These are phyloP conservation scores for Zasmidium citrigriseum DNA, from an alignment of 2,329 filamentous ascomycete species.

Conservation along the genomic window DNA sequence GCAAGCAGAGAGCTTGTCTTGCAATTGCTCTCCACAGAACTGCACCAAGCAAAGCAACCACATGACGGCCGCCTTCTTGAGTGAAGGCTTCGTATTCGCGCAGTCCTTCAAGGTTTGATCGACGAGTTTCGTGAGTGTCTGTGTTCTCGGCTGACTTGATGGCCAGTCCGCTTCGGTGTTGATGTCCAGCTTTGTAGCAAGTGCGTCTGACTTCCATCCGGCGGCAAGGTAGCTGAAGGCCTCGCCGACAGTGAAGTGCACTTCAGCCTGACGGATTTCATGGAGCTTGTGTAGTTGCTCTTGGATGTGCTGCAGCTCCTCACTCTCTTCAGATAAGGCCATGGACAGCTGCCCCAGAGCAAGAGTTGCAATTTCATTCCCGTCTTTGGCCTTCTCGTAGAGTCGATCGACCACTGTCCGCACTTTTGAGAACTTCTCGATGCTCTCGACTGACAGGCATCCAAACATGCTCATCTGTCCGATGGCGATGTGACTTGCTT, in stretches of 20 bases:
- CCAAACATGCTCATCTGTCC: slow-evolving; percentile 64
- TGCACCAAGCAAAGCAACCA: slow-evolving; percentile 93
- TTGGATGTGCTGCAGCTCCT: slow-evolving; percentile 58
- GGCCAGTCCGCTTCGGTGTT: slow-evolving; percentile 46
- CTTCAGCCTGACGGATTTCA: slow-evolving; percentile 80
- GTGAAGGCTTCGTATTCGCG: slow-evolving; percentile 80
- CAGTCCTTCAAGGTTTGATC: slow-evolving; percentile 76
- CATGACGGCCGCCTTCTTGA: slow-evolving; percentile 90
- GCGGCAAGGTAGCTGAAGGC: slow-evolving; percentile 76
- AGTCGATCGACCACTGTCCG: slow-evolving; percentile 61
- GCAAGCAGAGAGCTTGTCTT: slow-evolving; percentile 71
- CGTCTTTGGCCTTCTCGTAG: slow-evolving; percentile 69
- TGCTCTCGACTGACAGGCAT: slow-evolving; percentile 49
- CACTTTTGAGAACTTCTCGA: slow-evolving; percentile 25
- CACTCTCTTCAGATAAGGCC: slow-evolving; percentile 53
- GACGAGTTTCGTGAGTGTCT: slow-evolving; percentile 58
- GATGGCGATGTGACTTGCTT: slow-evolving; percentile 59
- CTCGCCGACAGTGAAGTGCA: slow-evolving; percentile 89
- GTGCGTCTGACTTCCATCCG: slow-evolving; percentile 80
- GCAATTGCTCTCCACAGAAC: slow-evolving; percentile 83
- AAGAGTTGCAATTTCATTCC: slow-evolving; percentile 79
- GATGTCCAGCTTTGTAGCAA: slow-evolving; percentile 75
- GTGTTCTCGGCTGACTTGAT: slow-evolving; percentile 39
- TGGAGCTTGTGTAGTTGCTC: slow-evolving; percentile 73
- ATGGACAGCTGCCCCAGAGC: slow-evolving; percentile 76